A percentile compares a stretch with the other conserved stretches of the same genome.
These are phyloP conservation scores for Phoma sp. DNA, from an alignment of 2,329 filamentous ascomycete species.

Conservation along the genomic window DNA sequence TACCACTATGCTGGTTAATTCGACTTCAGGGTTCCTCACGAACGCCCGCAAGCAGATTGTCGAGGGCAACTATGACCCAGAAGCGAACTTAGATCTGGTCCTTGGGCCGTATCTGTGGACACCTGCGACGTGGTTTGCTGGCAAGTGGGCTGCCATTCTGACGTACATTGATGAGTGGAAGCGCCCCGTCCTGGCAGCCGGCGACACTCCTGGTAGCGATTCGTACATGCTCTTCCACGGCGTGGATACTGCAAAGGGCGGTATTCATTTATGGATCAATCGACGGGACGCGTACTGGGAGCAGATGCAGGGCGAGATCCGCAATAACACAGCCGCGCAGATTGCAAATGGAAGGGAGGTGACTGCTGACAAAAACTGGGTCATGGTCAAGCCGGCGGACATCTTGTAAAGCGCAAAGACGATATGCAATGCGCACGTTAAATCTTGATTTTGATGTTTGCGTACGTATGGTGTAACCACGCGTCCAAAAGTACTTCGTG, in stretches of 20 bases:
- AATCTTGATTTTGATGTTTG: background rate
- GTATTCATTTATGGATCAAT: constrained; percentile 41
- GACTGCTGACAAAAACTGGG: constrained; percentile 41
- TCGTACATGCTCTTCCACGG: constrained; percentile 43
- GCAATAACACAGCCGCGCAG: constrained; percentile 31
- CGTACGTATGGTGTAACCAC: background rate
- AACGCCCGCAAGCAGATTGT: constrained; percentile 37
- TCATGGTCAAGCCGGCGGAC: constrained; percentile 36
- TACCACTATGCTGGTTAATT: constrained; percentile 37
- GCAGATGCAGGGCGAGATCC: constrained; percentile 30
- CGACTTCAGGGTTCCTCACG: constrained; percentile 34
- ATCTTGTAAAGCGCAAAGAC: constrained; percentile 25
- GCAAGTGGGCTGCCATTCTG: constrained; percentile 40
- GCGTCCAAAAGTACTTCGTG: no score
- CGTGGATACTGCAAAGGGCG: constrained; percentile 36
- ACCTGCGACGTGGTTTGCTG: constrained; percentile 40
- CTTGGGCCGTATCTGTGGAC: constrained; percentile 39
- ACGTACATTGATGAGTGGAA: constrained; percentile 43
- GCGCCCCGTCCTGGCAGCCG: constrained; percentile 35
- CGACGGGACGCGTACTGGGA: constrained; percentile 28
- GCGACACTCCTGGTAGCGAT: constrained; percentile 40
- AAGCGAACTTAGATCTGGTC: constrained; percentile 34
- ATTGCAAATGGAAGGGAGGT: constrained; percentile 36
- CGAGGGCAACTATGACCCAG: constrained; percentile 32
- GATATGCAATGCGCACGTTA: background rate